A percentile compares a stretch with the other conserved stretches of the same genome.
Evolutionary conservation across 2,329 filamentous ascomycete species (phyloP).

Genomic region (Diaporthe aspalathi): DNA sequence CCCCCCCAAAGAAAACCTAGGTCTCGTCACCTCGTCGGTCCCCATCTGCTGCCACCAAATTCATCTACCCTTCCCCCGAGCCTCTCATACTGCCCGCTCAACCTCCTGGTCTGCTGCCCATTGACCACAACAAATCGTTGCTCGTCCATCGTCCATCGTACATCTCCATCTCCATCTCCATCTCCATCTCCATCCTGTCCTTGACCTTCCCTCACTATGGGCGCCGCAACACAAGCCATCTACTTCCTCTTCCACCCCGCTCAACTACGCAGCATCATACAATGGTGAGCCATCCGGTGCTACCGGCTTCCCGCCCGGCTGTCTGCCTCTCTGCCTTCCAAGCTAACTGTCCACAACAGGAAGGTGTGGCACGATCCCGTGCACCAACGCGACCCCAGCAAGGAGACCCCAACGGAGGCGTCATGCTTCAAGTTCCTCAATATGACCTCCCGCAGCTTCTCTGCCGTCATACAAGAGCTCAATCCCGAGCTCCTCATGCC

Average conservation of each 20-base stretch:
- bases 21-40: neutral
- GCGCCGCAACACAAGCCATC: slow-evolving; percentile 62
- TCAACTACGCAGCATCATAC: slow-evolving; percentile 84
- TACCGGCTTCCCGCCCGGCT: neutral
- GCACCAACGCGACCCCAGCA: slow-evolving; percentile 80
- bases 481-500: slow-evolving; percentile 94
- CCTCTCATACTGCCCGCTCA: neutral
- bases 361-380: slow-evolving; percentile 97
- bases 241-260: slow-evolving; percentile 82
- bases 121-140: slow-evolving; percentile 1
- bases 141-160: no score
- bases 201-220: slow-evolving; percentile 60
- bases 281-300: slow-evolving; percentile 73
- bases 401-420: slow-evolving; percentile 79
- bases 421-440: slow-evolving; percentile 90
- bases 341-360: slow-evolving; percentile 62
- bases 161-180: no score
- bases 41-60: no score
- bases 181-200: slow-evolving; percentile 2
- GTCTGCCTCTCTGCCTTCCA: slow-evolving; percentile 33
- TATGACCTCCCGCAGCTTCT: slow-evolving; percentile 91
- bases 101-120: neutral
- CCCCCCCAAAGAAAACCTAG: neutral
- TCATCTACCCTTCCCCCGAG: neutral
- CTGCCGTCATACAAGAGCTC: slow-evolving; percentile 92